A percentile compares a stretch with the other conserved stretches of the same genome.
These are phyloP conservation scores for Colletotrichum noveboracense DNA, from an alignment of 2,329 filamentous ascomycete genomes.

Conservation along the genomic window DNA sequence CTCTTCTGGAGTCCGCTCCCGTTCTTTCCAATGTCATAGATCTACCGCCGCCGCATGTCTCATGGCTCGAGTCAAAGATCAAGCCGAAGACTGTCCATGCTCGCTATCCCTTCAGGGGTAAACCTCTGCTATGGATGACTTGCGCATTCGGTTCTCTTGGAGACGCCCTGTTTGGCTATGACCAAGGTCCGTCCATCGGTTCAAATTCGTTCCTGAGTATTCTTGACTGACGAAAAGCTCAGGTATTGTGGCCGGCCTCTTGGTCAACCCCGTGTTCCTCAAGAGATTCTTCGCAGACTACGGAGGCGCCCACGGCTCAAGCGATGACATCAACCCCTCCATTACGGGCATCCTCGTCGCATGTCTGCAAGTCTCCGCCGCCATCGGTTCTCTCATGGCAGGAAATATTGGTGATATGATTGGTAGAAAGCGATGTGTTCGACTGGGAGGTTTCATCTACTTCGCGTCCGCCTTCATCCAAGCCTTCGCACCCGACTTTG, in stretches of 20 bases:
- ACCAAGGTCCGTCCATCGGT: neutral
- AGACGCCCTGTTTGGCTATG: neutral
- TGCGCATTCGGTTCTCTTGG: neutral
- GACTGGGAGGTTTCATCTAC: neutral
- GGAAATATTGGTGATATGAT: neutral
- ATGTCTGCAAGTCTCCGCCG: neutral
- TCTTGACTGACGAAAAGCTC: rapidly evolving
- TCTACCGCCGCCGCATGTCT: neutral
- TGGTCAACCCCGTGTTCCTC: neutral
- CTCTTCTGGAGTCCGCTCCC: neutral
- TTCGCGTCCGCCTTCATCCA: neutral
- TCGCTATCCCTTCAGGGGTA: neutral
- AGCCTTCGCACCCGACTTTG: neutral
- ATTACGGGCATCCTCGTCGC: neutral
- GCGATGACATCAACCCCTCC: neutral
- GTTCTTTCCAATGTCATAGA: neutral
- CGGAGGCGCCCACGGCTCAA: neutral
- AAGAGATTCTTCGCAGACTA: neutral
- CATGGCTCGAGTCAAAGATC: neutral
- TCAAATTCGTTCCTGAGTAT: rapidly evolving
- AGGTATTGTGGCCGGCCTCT: neutral
- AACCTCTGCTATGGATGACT: neutral
- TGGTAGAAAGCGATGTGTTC: neutral
- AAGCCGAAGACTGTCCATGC: neutral
- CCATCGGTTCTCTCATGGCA: neutral